Percentiles rank a stretch among this genome's conserved stretches.
Conservation (phyloP, 2,329 filamentous ascomycete species). For the Colletotrichum ledebouriae region DNA sequence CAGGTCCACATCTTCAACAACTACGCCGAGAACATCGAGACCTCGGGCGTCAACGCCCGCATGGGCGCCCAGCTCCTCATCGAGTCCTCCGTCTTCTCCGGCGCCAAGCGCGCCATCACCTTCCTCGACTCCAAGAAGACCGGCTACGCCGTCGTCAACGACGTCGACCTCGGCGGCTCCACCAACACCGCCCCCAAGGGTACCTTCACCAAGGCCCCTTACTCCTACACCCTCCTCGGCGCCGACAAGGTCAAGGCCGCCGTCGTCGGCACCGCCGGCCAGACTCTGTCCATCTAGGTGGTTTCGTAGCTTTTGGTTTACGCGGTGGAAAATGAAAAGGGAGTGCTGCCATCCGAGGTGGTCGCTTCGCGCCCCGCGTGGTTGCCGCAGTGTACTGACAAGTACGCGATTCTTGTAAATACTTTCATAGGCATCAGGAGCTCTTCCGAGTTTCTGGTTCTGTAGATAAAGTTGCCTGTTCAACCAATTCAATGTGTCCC, state of each 20-base stretch:
- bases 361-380: neutral
- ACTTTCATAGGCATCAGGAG: constrained; percentile 32
- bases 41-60: constrained; percentile 67
- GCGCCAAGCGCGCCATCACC: constrained; percentile 53
- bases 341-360: constrained; percentile 22
- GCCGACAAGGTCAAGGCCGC: constrained; percentile 60
- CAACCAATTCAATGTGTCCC: neutral
- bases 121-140: constrained; percentile 57
- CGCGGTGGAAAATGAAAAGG: constrained; percentile 5
- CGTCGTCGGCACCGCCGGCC: constrained; percentile 56
- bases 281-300: constrained; percentile 53
- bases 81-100: constrained; percentile 66
- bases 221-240: constrained; percentile 62
- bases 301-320: neutral
- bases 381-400: constrained; percentile 1
- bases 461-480: constrained; percentile 15
- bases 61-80: constrained; percentile 70
- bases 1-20: constrained; percentile 71
- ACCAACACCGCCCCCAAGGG: constrained; percentile 63
- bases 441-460: constrained; percentile 18
- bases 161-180: constrained; percentile 59
- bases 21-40: constrained; percentile 58
- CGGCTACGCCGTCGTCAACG: constrained; percentile 57
- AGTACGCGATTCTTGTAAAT: constrained; percentile 39
- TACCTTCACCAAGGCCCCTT: constrained; percentile 66